phyloP scores from a whole-genome alignment of 768 basidiomycete species.

The Suillus paluster region DNA sequence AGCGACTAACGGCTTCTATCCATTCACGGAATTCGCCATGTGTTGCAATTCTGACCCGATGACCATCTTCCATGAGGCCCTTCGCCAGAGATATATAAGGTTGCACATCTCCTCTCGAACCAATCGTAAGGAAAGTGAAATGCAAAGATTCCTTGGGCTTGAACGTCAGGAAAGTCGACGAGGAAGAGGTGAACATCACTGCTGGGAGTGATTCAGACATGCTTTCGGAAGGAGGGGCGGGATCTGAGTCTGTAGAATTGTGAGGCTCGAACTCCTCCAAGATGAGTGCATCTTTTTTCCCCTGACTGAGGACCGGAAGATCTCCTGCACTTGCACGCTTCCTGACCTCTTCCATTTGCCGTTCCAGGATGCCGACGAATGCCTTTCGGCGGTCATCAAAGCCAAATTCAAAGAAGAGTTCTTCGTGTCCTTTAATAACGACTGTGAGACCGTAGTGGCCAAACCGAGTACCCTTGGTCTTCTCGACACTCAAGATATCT shows the following conservation, averaged over 20 bases:
- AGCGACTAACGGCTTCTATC: slow-evolving; percentile 83
- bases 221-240: slow-evolving; percentile 53
- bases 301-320: slow-evolving; percentile 45
- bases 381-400: slow-evolving; percentile 80
- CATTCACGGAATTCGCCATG: slow-evolving; percentile 95
- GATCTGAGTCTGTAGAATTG: slow-evolving; percentile 43
- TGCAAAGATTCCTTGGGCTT: slow-evolving; percentile 84
- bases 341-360: slow-evolving; percentile 77
- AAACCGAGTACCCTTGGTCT: slow-evolving; percentile 85
- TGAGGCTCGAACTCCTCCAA: slow-evolving; percentile 83
- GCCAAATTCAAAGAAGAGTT: slow-evolving; percentile 94
- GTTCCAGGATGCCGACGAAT: slow-evolving; percentile 75
- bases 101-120: slow-evolving; percentile 96
- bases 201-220: slow-evolving; percentile 77
- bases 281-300: slow-evolving; percentile 73
- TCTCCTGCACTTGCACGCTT: slow-evolving; percentile 53
- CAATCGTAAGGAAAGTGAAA: slow-evolving; percentile 96
- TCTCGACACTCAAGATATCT: slow-evolving; percentile 85
- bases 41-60: slow-evolving; percentile 88
- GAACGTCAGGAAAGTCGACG: slow-evolving; percentile 95
- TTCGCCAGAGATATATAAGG: slow-evolving; percentile 97
- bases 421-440: slow-evolving; percentile 95
- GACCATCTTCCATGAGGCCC: slow-evolving; percentile 88
- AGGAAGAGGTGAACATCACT: slow-evolving; percentile 97
- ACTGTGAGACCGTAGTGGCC: slow-evolving; percentile 89